Conservation (phyloP, 164 flowering plant species). For the Pachysandra terminalis region DNA sequence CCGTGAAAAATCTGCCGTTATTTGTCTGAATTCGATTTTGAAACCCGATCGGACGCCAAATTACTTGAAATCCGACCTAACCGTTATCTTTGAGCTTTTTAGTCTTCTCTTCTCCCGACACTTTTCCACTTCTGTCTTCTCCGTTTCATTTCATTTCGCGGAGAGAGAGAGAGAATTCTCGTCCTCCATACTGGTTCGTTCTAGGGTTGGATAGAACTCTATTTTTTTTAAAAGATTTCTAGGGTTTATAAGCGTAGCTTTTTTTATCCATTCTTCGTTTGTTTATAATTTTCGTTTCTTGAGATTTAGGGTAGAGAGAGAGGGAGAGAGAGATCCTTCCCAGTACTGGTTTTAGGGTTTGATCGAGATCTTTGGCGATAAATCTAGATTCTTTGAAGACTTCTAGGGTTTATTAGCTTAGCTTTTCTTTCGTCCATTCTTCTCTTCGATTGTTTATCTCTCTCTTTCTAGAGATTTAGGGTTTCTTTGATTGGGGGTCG, state of each 20-base stretch:
- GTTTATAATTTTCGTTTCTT: too few relatives aligned
- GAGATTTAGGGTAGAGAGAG: too few relatives aligned
- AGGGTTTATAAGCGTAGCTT: too few relatives aligned
- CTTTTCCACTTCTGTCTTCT: too few relatives aligned
- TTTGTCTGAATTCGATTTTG: not conserved
- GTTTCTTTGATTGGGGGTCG: slow-evolving; percentile 1
- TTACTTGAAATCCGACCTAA: slow-evolving; percentile 8
- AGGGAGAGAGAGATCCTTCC: too few relatives aligned
- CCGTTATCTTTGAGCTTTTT: not conserved
- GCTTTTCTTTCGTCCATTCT: too few relatives aligned
- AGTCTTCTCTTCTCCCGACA: not conserved
- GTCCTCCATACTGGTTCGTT: too few relatives aligned
- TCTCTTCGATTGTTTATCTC: not conserved
- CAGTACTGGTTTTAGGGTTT: not conserved
- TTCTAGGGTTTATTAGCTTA: slow-evolving; percentile 5
- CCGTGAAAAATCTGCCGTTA: not conserved
- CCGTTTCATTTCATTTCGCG: too few relatives aligned
- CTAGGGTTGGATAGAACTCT: too few relatives aligned
- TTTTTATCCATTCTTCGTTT: too few relatives aligned
- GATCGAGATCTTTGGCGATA: not conserved
- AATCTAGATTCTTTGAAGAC: not conserved
- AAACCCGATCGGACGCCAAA: slow-evolving; percentile 13
- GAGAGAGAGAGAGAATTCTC: too few relatives aligned
- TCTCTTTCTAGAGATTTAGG: not conserved
- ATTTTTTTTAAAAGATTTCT: too few relatives aligned